Evolutionary conservation across 202 grass and related monocot genomes (phyloP).

Genomic region (Elaeis oleifera): DNA sequence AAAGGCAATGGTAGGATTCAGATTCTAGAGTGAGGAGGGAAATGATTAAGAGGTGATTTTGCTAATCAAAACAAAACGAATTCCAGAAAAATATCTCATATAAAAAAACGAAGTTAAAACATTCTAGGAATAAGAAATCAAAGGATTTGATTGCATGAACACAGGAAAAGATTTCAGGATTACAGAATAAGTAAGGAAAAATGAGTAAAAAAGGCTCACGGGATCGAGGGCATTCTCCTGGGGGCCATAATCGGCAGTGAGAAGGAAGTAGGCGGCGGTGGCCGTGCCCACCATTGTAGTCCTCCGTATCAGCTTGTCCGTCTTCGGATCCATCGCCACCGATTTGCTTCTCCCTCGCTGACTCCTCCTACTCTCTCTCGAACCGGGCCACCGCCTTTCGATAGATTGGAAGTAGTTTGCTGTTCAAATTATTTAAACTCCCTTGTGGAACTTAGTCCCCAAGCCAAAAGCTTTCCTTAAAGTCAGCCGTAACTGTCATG

Average conservation of each 20-base stretch:
- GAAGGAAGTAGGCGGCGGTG: constrained; percentile 54
- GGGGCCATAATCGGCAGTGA: constrained; percentile 45
- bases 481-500: too few relatives aligned
- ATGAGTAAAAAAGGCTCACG: constrained; percentile 12
- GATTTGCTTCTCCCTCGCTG: not conserved
- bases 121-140: not conserved
- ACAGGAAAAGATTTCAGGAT: too few relatives aligned
- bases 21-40: too few relatives aligned
- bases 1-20: too few relatives aligned
- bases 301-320: constrained; percentile 51
- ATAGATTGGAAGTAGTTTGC: too few relatives aligned
- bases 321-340: constrained; percentile 31
- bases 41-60: too few relatives aligned
- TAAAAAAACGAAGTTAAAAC: not conserved
- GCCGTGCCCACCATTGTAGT: constrained; percentile 54
- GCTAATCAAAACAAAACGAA: too few relatives aligned
- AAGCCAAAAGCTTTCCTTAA: too few relatives aligned
- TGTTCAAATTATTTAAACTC: too few relatives aligned
- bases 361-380: not conserved
- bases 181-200: not conserved
- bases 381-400: not conserved
- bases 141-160: not conserved
- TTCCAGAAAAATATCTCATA: too few relatives aligned
- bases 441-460: too few relatives aligned
- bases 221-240: constrained; percentile 36